Evolutionary conservation across 805 yeast species (phyloP), one percentile per base, ranked within the genome.

Genomic region (Candida yuanshanica): DNA sequence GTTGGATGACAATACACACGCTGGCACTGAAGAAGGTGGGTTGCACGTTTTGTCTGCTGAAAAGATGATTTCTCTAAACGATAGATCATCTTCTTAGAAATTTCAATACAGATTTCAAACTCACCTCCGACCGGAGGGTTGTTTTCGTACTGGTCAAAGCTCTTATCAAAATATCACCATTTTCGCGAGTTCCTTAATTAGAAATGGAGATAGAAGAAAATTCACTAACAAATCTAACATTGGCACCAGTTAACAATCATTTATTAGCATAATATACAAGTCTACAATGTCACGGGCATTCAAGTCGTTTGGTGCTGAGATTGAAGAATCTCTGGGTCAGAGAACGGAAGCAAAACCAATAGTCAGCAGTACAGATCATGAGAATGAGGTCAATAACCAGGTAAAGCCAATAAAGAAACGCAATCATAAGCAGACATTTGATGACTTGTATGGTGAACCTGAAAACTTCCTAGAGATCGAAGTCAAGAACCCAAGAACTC

Each of bases 401-500:
- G 31, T 23, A 37, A 18, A 22, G 27, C 20, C 11, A 22, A 27
- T 17, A 29, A 29, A 23, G 21, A 34, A 36, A 16, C 63, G 62
- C 67, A 45, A 58, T 63, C 48, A 74, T 67, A 50, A 70, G 45
- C 91, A 83, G 60, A 72, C 87, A 4, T 81, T 81, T 59, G 84
- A 78, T 48, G 95, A 88, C 53, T 73, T 85, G 33, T 93, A 93
- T 57, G 96, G 95, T 0, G 95, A 85, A 53, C 98, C 97, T 0
- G 98, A 93, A 62, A 87, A 88, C 64, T 87, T 89, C 56, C 72
- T 91, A 32, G 99, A 91, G 63, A 80, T 93, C 26, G 97, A 90
- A 61, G 95, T 89, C 44, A 45, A 69, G 21, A 81, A 81, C 58
- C 95, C 95, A 10, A 77, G 78, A 47, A 87, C 95, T 0, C 95